Evolutionary conservation across 2,329 filamentous ascomycete genomes (phyloP).

Genomic region (Thielaviopsis euricoi): DNA sequence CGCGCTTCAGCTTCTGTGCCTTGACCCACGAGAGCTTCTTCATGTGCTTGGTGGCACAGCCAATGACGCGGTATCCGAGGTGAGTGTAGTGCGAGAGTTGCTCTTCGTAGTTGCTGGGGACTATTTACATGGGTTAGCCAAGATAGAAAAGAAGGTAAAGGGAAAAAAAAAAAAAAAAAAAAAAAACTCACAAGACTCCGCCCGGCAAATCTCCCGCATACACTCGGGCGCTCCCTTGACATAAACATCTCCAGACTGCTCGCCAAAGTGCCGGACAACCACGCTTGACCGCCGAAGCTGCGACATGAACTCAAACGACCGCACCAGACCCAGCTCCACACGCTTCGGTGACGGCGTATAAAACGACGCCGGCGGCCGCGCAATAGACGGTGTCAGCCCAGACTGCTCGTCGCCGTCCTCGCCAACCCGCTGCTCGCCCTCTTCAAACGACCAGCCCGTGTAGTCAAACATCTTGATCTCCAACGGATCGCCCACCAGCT

Average conservation of each 20-base stretch:
- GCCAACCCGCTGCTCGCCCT: conserved; percentile 60
- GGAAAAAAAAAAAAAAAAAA: neutral
- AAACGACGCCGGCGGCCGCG: conserved; percentile 46
- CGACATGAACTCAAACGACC: conserved; percentile 87
- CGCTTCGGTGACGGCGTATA: conserved; percentile 6
- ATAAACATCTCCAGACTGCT: conserved; percentile 70
- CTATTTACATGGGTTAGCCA: conserved; percentile 20
- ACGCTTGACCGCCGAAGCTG: conserved; percentile 86
- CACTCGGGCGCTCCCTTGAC: conserved; percentile 95
- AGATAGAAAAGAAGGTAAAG: neutral
- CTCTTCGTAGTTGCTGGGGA: conserved; percentile 81
- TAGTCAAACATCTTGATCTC: conserved; percentile 99
- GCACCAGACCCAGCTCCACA: conserved; percentile 73
- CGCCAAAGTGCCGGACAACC: conserved; percentile 74
- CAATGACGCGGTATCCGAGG: conserved; percentile 90
- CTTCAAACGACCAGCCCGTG: conserved; percentile 81
- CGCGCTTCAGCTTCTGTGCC: conserved; percentile 79
- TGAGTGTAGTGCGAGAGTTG: conserved; percentile 84
- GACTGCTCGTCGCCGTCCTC: conserved; percentile 58
- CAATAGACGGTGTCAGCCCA: conserved; percentile 72
- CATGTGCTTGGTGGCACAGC: conserved; percentile 78
- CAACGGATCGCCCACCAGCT: conserved; percentile 81
- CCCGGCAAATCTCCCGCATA: conserved; percentile 81
- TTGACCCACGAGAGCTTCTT: conserved; percentile 84
- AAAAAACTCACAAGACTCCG: conserved; percentile 52